phyloP scores from a whole-genome alignment of 495 filamentous ascomycete genomes.

The Penicillium alfredii region DNA sequence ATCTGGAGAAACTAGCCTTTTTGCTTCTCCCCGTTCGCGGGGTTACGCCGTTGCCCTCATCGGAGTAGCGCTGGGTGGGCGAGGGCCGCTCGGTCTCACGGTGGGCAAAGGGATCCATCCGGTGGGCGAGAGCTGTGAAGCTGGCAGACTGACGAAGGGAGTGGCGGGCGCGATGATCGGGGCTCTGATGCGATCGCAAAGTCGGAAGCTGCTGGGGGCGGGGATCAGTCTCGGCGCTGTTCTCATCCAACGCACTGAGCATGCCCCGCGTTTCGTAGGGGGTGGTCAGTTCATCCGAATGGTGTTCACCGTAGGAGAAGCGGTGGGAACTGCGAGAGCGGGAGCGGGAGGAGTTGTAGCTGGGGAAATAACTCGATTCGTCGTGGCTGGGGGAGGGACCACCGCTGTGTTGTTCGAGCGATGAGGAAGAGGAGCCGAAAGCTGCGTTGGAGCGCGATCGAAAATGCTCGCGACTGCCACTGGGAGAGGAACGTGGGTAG shows the following conservation, averaged over 20 bases:
- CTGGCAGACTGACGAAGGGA: constrained; percentile 71
- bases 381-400: constrained; percentile 45
- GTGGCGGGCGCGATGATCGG: constrained; percentile 52
- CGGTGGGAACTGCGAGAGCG: constrained; percentile 36
- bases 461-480: constrained; percentile 41
- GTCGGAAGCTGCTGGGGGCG: constrained; percentile 40
- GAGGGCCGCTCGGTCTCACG: constrained; percentile 37
- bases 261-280: constrained; percentile 66
- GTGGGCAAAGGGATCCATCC: constrained; percentile 48
- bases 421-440: constrained; percentile 48
- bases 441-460: constrained; percentile 45
- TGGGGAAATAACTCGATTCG: constrained; percentile 35
- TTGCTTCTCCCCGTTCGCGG: constrained; percentile 60
- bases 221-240: constrained; percentile 44
- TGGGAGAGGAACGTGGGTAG: constrained; percentile 40
- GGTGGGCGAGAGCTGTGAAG: constrained; percentile 59
- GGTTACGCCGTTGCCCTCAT: constrained; percentile 62
- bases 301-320: constrained; percentile 54
- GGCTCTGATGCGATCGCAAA: constrained; percentile 49
- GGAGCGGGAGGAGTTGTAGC: constrained; percentile 23
- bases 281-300: constrained; percentile 64
- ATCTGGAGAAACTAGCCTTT: constrained; percentile 91
- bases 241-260: constrained; percentile 58
- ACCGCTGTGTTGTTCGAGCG: constrained; percentile 43
- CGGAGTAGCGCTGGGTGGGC: constrained; percentile 74